Conservation (phyloP, 345 rosid species). For the Heritiera fomes region DNA sequence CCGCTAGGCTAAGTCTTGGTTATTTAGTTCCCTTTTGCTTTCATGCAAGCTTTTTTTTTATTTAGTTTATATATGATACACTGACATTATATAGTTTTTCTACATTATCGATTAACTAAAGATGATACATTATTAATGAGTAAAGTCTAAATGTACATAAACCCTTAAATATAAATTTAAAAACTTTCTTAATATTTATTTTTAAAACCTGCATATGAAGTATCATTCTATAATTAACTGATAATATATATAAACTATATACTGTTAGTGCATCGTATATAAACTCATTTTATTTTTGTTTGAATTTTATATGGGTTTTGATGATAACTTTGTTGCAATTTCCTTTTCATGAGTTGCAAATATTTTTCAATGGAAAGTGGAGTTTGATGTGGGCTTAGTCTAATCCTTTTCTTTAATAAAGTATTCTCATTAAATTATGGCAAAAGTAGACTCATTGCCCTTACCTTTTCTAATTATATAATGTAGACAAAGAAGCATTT, state of each 20-base stretch:
- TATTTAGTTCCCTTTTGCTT: constrained; percentile 23
- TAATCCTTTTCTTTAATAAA: constrained; percentile 42
- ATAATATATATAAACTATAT: no score
- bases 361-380: constrained; percentile 33
- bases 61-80: not conserved
- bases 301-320: constrained; percentile 29
- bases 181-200: no score
- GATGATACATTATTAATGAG: no score
- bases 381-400: constrained; percentile 19
- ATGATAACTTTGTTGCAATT: constrained; percentile 36
- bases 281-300: not conserved
- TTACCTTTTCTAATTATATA: constrained; percentile 31
- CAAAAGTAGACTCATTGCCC: constrained; percentile 38
- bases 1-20: no score
- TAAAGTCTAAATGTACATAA: no score
- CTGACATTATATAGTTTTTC: no score
- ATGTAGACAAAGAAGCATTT: constrained; percentile 49
- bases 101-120: no score
- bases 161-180: no score
- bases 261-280: no score
- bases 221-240: no score
- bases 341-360: constrained; percentile 26
- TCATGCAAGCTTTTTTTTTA: constrained; percentile 20
- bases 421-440: constrained; percentile 38
- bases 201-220: no score